phyloP scores from a whole-genome alignment of 257 asterid species.

The Voacanga thouarsii region DNA sequence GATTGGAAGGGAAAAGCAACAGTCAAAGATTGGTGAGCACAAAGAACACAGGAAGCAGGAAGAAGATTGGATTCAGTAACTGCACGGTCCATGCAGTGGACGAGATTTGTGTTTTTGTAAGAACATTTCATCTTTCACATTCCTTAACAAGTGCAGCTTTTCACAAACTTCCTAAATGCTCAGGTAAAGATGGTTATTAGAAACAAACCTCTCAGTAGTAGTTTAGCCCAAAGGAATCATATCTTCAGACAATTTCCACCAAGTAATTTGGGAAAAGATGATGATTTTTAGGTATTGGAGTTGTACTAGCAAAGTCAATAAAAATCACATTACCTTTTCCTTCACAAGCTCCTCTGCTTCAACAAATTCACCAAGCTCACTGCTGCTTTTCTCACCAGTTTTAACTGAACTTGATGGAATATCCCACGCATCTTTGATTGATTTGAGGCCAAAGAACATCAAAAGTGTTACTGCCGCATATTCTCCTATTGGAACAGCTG shows the following conservation, averaged over 20 bases:
- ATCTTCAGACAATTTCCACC: neutral
- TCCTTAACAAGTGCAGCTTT: neutral
- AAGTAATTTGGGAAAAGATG: no score
- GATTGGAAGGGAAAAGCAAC: neutral
- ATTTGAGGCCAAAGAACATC: slow-evolving; percentile 91
- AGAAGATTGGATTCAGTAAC: neutral
- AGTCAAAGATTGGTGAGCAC: neutral
- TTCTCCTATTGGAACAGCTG: slow-evolving; percentile 95
- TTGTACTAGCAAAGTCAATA: neutral
- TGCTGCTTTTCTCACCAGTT: slow-evolving; percentile 48
- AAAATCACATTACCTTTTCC: slow-evolving; percentile 50
- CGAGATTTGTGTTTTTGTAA: neutral
- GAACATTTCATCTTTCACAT: neutral
- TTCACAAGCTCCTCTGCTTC: slow-evolving; percentile 99
- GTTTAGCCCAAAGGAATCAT: neutral
- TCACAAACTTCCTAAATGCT: neutral
- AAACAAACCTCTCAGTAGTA: neutral
- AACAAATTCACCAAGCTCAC: slow-evolving; percentile 69
- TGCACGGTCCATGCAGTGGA: neutral
- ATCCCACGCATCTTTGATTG: slow-evolving; percentile 97
- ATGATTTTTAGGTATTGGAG: neutral
- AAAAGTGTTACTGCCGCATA: slow-evolving; percentile 89
- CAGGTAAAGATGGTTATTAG: neutral
- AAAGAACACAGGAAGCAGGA: neutral
- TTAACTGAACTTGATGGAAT: slow-evolving; percentile 60